Conservation (phyloP, 78 protist genomes). For the Dictyostelium capitatum region DNA sequence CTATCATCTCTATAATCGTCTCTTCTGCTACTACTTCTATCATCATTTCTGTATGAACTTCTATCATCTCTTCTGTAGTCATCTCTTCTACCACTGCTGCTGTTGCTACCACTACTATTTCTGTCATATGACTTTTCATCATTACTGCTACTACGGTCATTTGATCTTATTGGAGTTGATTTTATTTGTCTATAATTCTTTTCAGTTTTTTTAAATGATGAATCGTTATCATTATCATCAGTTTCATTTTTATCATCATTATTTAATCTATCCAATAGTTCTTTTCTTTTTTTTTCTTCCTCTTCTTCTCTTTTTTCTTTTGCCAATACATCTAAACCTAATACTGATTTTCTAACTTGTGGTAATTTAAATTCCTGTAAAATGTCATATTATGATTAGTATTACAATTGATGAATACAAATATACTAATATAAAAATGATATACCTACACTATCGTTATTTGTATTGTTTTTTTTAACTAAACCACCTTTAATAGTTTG, state of each 20-base stretch:
- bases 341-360: slow-evolving; percentile 43
- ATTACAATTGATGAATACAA: neutral
- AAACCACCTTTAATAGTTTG: neutral
- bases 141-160: slow-evolving; percentile 14
- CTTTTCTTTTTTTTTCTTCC: slow-evolving; percentile 42
- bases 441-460: neutral
- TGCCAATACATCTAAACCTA: slow-evolving; percentile 79
- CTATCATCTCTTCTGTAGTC: slow-evolving; percentile 28
- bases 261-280: neutral
- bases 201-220: slow-evolving; percentile 5
- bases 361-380: slow-evolving; percentile 26
- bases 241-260: slow-evolving; percentile 2
- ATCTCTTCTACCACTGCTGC: neutral
- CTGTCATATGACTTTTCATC: neutral
- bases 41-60: neutral
- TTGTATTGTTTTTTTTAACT: neutral
- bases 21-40: neutral
- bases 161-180: slow-evolving; percentile 66
- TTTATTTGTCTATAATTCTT: slow-evolving; percentile 49
- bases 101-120: neutral
- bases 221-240: neutral
- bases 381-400: neutral
- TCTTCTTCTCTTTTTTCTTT: slow-evolving; percentile 68
- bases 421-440: neutral
- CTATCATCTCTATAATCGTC: neutral